These are phyloP conservation scores for Metroxylon sagu DNA, from an alignment of 176 grass and related monocot genomes.

Conservation along the genomic window DNA sequence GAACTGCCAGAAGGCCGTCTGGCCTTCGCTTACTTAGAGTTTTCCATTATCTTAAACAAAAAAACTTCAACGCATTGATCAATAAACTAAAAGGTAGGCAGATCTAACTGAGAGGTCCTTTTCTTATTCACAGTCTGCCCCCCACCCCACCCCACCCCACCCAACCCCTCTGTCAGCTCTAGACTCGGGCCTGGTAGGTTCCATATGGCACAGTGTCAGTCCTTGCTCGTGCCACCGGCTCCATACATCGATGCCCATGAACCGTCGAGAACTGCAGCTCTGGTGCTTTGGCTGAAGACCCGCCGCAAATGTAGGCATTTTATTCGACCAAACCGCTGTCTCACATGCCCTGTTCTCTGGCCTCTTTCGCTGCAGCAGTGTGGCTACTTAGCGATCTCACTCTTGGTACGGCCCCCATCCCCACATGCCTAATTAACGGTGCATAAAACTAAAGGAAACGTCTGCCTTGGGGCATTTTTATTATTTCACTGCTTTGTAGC, in stretches of 20 bases:
- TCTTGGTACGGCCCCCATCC: background rate
- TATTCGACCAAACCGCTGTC: background rate
- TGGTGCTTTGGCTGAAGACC: constrained; percentile 8
- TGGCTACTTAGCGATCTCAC: background rate
- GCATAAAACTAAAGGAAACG: constrained; percentile 13
- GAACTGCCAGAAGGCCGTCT: no score
- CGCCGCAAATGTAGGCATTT: constrained; percentile 24
- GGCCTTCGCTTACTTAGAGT: no score
- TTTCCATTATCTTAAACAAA: no score
- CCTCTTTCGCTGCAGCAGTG: background rate
- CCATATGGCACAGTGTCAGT: constrained; percentile 1
- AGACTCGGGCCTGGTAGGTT: background rate
- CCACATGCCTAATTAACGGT: background rate
- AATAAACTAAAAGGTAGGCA: no score
- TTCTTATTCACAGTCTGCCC: no score
- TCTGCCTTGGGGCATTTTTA: background rate
- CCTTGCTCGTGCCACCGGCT: background rate
- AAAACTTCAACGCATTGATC: no score
- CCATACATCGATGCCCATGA: background rate
- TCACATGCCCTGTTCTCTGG: background rate
- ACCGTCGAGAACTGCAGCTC: background rate
- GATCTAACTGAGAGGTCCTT: no score
- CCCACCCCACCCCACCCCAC: background rate
- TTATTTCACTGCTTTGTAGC: background rate
- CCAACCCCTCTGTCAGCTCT: background rate